These are phyloP conservation scores for Colletotrichum spaethianum DNA, from an alignment of 2,329 filamentous ascomycete genomes.

Conservation along the genomic window DNA sequence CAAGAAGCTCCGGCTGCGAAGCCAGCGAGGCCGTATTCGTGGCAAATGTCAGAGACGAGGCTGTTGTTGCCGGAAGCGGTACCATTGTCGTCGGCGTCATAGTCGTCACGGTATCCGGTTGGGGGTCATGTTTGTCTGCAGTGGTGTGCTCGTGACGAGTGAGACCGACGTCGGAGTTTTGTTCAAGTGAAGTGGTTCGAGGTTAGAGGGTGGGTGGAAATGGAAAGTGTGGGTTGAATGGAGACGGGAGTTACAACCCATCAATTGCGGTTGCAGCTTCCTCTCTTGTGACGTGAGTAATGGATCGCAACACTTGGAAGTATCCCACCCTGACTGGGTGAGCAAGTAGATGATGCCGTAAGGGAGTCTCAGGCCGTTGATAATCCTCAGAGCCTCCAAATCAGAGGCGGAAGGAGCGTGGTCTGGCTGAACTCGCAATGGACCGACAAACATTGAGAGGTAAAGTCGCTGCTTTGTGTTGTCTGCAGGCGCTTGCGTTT, in stretches of 20 bases:
- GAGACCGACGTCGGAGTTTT: too few relatives aligned
- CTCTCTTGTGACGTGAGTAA: background rate
- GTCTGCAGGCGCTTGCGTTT: background rate
- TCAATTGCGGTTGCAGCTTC: background rate
- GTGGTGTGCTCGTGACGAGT: too few relatives aligned
- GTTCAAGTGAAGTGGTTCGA: background rate
- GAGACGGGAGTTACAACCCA: background rate
- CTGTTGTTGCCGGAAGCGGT: too few relatives aligned
- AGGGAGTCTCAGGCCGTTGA: background rate
- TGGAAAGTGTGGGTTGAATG: background rate
- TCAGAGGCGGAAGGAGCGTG: background rate
- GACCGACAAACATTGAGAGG: background rate
- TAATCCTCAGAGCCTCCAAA: conserved; percentile 3
- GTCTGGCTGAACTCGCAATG: background rate
- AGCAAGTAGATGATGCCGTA: background rate
- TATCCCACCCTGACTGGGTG: background rate
- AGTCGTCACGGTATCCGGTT: background rate
- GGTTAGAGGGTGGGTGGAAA: background rate
- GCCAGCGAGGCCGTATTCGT: background rate
- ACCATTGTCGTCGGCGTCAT: background rate
- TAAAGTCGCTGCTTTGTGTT: background rate
- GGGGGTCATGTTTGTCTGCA: background rate
- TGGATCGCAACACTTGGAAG: background rate
- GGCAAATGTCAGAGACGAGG: background rate
- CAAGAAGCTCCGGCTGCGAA: background rate